Evolutionary conservation across 306 rosid species (phyloP), one percentile per base, ranked within the genome.

Genomic region (Erythrophleum fordii): DNA sequence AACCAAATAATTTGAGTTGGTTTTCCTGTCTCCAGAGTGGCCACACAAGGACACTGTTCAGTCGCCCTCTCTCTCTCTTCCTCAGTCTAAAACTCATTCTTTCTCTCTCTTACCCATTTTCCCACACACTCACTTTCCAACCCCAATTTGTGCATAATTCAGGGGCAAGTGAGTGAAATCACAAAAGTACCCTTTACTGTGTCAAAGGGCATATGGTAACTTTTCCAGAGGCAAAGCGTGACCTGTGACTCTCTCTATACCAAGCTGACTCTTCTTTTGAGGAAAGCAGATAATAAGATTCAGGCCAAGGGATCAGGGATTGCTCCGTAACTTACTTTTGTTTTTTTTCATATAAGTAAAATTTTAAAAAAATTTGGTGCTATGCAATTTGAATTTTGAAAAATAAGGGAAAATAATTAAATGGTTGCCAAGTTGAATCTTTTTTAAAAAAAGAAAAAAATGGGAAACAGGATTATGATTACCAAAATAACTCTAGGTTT

Each of bases 11-110:
- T 80, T 80, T 78, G 78, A 83, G 88, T 77, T 86, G 82, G 90
- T 89, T 85, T 84, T 75, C 74, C 86, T 68, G 91, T 92, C 86
- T 82, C 87, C 77, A 81, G 58, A 82, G 76, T 77, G 80, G 81
- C 79, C 80, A 84, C 84, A 77, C 67, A 69, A 72, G 51, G 52
- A 42, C 52, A 20, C 28, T 11, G 11, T 42, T 22, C 73, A 20
- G 35, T 68, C 73, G 22, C 68, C 1, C 66, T 26, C 65, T 58
- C 14, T 46, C 44, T 14, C 48, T 52, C 11, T 44, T 10, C 13
- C 48, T 39, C 12, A 4, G 13, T 73, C 28, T 79, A 16, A 61
- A 29, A 42, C 48, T 55, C 74, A 28, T 17, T 79, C n/a, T 62
- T 39, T 58, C 73, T 58, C 78, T 34, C 80, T 75, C 78, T 13